Evolutionary conservation across 805 yeast species (phyloP), one percentile per base, ranked within the genome.

Genomic region (Kazachstania psychrophila): DNA sequence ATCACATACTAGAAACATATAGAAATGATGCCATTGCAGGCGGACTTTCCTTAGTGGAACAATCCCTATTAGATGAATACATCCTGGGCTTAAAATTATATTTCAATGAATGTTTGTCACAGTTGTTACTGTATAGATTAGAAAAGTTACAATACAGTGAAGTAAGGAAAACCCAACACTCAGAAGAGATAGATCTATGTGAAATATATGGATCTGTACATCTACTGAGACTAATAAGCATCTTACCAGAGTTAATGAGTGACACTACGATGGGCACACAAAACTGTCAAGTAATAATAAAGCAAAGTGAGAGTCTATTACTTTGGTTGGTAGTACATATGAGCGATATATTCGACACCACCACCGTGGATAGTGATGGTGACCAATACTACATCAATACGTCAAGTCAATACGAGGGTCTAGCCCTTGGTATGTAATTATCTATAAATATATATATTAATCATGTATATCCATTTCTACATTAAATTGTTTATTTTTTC

Each of bases 231-330:
- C 60, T 89, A 39, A 65, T 87, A 45, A 79, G 84, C 12, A 67
- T 83, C 1, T 60, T 92, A 30, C 97, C 98, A 0, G 92, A 86
- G 9, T 62, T 87, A n/a, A 70, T 88, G 37, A 71, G 85, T 0
- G 79, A 77, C 44, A 77, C 95, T 1, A 63, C 77, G 7, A 82
- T 87, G 87, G 96, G 87, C 49, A 67, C 72, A n/a, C 79, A 77
- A 40, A 75, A 87, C 19, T 48, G 57, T 32, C 51, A 47, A 20
- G 29, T 54, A 15, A 44, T 57, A n/a, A 46, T 54, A 5, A 48
- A 46, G 34, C 56, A 54, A 26, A 42, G 54, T 3, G 62, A 58
- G 30, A 34, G 34, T 4, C 38, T 58, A 3, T 38, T 55, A 12
- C 42, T 48, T 23, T 58, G 61, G 61, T 39, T 58, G 18, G 44